Evolutionary conservation across 2,329 filamentous ascomycete species (phyloP), one percentile per base, ranked within the genome.

Genomic region (Ceratocystis cacaofunesta): DNA sequence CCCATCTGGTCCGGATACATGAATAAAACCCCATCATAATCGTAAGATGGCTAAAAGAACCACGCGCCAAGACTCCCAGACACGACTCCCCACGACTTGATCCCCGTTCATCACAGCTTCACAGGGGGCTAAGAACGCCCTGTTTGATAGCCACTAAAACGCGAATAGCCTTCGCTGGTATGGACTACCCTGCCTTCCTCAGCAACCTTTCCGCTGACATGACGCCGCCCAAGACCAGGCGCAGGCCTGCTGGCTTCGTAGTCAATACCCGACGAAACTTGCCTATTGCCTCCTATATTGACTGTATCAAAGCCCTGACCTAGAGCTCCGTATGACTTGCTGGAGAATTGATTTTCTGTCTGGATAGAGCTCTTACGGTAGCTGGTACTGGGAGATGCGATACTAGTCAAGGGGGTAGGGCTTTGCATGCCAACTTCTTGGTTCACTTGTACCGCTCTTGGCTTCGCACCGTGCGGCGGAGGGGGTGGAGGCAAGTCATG

Each of bases 201-300:
- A 0, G 81, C 87, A 65, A 85, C 74, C 77, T 88, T 89, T 0
- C 88, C 88, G 71, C 87, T 90, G 1, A 89, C 86, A 68, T 87
- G 84, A 58, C 86, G 76, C 60, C 81, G 76, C 19, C 74, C 76
- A 63, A 76, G 76, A 1, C 71, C 71, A 30, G 70, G 68, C 8
- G 74, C 70, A 43, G 71, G 67, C 67, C 69, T 69, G 36, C 10
- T 41, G 36, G 71, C 71, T 32, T 76, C 76, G 65, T 78, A 82
- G 70, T 86, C 84, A 67, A 82, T 83, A 1, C 83, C 84, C 4
- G 80, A 82, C 12, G 81, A 84, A 3, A 85, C 77, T 71, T 85
- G 82, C 60, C 83, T 76, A 30, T 72, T 74, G 25, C 70, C 72
- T 15, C 79, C 80, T 12, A 85, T 71, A 69, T 83, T 77, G 2